Percentiles rank a stretch among this genome's conserved stretches.
phyloP scores from a whole-genome alignment of 2,329 filamentous ascomycete genomes.

The Magnaporthiopsis poae region DNA sequence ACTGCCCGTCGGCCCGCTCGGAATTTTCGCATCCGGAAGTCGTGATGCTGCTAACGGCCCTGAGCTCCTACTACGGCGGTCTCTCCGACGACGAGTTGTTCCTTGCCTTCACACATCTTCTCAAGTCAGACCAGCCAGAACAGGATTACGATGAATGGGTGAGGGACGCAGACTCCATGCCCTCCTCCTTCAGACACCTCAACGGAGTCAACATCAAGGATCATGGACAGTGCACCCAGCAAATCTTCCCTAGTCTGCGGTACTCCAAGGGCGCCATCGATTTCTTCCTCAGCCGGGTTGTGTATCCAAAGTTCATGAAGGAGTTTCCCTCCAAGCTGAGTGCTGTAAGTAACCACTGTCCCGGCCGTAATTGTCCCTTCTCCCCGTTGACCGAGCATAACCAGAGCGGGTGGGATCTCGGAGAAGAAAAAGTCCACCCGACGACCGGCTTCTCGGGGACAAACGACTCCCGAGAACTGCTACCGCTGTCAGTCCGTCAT shows the following conservation, averaged over 20 bases:
- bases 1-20: slow-evolving; percentile 41
- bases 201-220: slow-evolving; percentile 51
- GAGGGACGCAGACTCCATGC: slow-evolving; percentile 22
- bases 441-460: slow-evolving; percentile 64
- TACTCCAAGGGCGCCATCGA: slow-evolving; percentile 47
- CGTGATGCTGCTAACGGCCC: slow-evolving; percentile 43
- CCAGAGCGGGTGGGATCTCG: slow-evolving; percentile 54
- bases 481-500: slow-evolving; percentile 48
- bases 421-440: slow-evolving; percentile 30
- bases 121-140: slow-evolving; percentile 40
- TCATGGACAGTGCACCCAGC: slow-evolving; percentile 29
- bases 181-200: slow-evolving; percentile 29
- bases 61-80: slow-evolving; percentile 49
- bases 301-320: slow-evolving; percentile 52
- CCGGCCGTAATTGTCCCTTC: too few species aligned
- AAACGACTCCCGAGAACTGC: slow-evolving; percentile 48
- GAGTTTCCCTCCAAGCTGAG: slow-evolving; percentile 56
- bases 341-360: slow-evolving; percentile 25
- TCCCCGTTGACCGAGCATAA: neutral
- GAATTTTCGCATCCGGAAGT: slow-evolving; percentile 56
- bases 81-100: slow-evolving; percentile 41
- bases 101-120: slow-evolving; percentile 34
- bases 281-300: slow-evolving; percentile 48
- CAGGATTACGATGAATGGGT: slow-evolving; percentile 44
- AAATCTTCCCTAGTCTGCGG: slow-evolving; percentile 44